Conservation (phyloP, 768 basidiomycete genomes). For the Pisolithus sp. region DNA sequence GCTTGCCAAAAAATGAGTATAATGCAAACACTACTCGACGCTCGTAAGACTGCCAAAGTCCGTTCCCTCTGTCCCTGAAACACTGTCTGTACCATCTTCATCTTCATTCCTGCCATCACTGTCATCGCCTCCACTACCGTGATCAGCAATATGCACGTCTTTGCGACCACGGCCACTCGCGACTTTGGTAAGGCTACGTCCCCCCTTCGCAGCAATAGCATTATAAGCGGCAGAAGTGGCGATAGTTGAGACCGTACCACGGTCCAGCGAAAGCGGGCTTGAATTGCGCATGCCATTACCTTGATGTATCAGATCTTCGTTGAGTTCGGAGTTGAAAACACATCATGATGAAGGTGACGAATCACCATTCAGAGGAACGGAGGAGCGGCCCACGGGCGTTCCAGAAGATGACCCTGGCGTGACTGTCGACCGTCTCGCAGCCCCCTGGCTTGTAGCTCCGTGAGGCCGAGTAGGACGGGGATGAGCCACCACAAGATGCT, state of each 20-base stretch:
- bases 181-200: neutral
- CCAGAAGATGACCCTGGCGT: slow-evolving; percentile 26
- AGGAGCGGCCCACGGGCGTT: slow-evolving; percentile 27
- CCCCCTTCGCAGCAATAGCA: neutral
- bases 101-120: slow-evolving; percentile 16
- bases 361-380: slow-evolving; percentile 44
- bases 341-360: slow-evolving; percentile 35
- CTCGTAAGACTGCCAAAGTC: slow-evolving; percentile 47
- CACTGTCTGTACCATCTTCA: slow-evolving; percentile 32
- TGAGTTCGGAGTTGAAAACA: slow-evolving; percentile 28
- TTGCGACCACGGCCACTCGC: neutral
- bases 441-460: slow-evolving; percentile 20
- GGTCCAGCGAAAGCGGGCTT: slow-evolving; percentile 16
- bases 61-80: slow-evolving; percentile 34
- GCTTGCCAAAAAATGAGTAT: neutral
- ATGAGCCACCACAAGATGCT: slow-evolving; percentile 19
- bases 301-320: slow-evolving; percentile 25
- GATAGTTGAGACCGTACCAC: slow-evolving; percentile 17
- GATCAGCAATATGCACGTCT: neutral
- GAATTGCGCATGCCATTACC: slow-evolving; percentile 22
- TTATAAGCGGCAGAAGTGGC: neutral
- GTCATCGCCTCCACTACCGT: neutral
- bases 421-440: slow-evolving; percentile 21
- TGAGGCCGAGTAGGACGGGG: slow-evolving; percentile 23
- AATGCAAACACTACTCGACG: slow-evolving; percentile 32